Percentiles rank a stretch among this genome's conserved stretches.
These are phyloP conservation scores for Aspergillus diversus DNA, from an alignment of 495 filamentous ascomycete species.

Conservation along the genomic window DNA sequence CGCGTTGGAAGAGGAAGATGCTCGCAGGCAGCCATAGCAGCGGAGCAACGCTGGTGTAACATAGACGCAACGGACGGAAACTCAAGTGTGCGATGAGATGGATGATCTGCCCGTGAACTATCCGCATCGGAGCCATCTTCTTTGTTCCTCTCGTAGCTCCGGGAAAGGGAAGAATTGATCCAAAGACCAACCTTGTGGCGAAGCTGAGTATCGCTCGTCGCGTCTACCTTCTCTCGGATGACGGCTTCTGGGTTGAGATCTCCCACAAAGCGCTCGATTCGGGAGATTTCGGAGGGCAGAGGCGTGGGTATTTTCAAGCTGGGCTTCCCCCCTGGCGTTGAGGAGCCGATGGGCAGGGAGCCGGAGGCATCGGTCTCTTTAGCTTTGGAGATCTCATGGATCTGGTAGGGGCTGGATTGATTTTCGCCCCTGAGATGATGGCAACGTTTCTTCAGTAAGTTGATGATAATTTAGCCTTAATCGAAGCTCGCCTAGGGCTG, in stretches of 20 bases:
- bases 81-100: constrained; percentile 20
- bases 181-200: constrained; percentile 49
- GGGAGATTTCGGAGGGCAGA: constrained; percentile 20
- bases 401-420: constrained; percentile 6
- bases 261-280: constrained; percentile 48
- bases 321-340: background rate
- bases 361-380: background rate
- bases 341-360: background rate
- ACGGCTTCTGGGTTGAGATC: constrained; percentile 54
- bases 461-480: background rate
- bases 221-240: constrained; percentile 43
- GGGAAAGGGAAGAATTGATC: constrained; percentile 39
- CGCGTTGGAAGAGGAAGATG: constrained; percentile 33
- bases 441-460: constrained; percentile 40
- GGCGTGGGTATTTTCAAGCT: constrained; percentile 10
- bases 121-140: constrained; percentile 8
- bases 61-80: constrained; percentile 28
- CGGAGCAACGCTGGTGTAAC: constrained; percentile 34
- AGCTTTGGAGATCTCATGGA: background rate
- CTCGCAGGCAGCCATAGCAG: constrained; percentile 35
- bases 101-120: constrained; percentile 12
- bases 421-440: constrained; percentile 28
- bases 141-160: constrained; percentile 12
- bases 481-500: background rate
- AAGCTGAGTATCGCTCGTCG: constrained; percentile 35